Percentiles rank a stretch among this genome's conserved stretches.
These are phyloP conservation scores for Dictyostelium purpureum DNA, from an alignment of 78 protist genomes.

Conservation along the genomic window DNA sequence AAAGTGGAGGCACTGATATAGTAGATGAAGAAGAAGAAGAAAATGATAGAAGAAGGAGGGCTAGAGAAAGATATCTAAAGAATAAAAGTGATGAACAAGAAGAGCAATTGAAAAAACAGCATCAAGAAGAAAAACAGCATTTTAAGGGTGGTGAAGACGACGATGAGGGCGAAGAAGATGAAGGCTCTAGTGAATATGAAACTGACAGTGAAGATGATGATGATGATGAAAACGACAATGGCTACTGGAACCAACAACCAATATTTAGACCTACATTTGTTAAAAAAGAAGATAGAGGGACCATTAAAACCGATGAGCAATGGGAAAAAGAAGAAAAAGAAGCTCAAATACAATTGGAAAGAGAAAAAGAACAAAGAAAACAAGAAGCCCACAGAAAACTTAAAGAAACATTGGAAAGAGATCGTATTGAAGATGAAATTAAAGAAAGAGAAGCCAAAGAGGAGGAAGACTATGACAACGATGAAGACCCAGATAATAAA, in stretches of 20 bases:
- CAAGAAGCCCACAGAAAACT: conserved; percentile 56
- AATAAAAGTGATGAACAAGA: conserved; percentile 18
- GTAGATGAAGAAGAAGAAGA: conserved; percentile 24
- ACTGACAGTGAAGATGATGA: conserved; percentile 25
- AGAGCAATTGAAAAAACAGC: background rate
- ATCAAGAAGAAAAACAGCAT: background rate
- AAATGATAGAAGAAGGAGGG: conserved; percentile 66
- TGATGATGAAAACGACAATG: conserved; percentile 37
- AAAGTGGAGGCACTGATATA: background rate
- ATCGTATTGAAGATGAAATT: background rate
- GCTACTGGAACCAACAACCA: conserved; percentile 20
- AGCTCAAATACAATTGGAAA: background rate
- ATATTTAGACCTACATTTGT: conserved; percentile 48
- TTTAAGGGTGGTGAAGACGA: conserved; percentile 1
- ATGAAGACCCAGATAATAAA: background rate
- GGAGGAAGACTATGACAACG: conserved; percentile 25
- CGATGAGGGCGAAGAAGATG: background rate
- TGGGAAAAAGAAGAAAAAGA: conserved; percentile 41
- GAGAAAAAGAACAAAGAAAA: conserved; percentile 51
- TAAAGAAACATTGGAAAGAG: conserved; percentile 58
- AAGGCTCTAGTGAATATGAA: background rate
- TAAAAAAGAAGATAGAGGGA: conserved; percentile 51
- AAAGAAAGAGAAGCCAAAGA: conserved; percentile 1
- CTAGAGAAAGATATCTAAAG: conserved; percentile 39
- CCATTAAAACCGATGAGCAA: conserved; percentile 44